These are phyloP conservation scores for Maudiozyma pseudohumilis DNA, from an alignment of 805 yeast species.

Conservation along the genomic window DNA sequence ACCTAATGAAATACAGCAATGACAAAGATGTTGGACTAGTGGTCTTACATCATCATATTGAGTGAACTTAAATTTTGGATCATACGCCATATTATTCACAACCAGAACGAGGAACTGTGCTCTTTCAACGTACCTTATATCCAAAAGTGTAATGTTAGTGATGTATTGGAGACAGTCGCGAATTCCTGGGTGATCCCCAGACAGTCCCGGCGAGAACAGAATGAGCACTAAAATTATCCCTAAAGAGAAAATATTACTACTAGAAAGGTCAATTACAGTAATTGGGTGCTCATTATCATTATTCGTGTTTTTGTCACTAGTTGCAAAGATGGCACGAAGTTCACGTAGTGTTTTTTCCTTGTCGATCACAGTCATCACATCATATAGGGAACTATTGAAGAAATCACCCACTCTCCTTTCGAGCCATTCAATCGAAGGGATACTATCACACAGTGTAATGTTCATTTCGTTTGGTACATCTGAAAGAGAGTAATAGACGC, in stretches of 20 bases:
- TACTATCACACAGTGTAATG: too few relatives aligned
- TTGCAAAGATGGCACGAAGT: neutral
- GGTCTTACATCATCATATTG: neutral
- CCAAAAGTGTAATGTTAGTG: too few relatives aligned
- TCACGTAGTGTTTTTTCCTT: neutral
- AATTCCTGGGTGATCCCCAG: too few relatives aligned
- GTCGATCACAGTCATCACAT: neutral
- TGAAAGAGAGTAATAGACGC: too few relatives aligned
- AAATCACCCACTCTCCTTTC: neutral
- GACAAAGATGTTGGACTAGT: neutral
- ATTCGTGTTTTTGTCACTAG: neutral
- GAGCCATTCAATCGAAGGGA: neutral
- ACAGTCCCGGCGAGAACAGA: neutral
- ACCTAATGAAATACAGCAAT: neutral
- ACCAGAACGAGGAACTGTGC: neutral
- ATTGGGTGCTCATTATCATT: neutral
- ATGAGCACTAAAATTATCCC: neutral
- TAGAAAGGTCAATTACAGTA: neutral
- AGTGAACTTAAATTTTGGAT: neutral
- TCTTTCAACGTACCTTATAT: neutral
- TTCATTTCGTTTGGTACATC: too few relatives aligned
- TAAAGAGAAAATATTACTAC: neutral
- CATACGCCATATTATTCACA: neutral
- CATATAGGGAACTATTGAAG: neutral
- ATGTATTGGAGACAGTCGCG: too few relatives aligned